Base-by-base conservation (phyloP, 176 grass and related monocot genomes). In the Thalia dealbata region DNA sequence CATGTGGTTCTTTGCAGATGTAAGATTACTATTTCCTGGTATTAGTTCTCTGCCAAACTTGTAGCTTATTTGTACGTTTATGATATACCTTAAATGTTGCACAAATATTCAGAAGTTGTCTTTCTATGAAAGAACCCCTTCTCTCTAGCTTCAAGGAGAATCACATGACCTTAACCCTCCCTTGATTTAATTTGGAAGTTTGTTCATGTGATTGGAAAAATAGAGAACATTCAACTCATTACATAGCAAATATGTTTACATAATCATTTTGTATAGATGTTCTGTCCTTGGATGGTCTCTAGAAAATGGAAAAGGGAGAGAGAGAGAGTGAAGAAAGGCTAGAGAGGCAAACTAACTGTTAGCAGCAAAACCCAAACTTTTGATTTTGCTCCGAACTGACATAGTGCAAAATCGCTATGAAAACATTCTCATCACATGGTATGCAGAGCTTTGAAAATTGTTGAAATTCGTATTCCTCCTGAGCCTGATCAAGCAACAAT, bases 401-500 rank as follows among this genome's bases (percentile, higher is more conserved):
- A 29, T 50, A 24, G 23, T 65, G 60, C 61, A 65, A 54, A 75
- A 76, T 42, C 14, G 23, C 60, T 7, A 21, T 38, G 73, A 76
- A 76, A 61, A 64, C 41, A 48, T 76, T 64, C 73, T 76, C 60
- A 50, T 63, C n/a, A 19, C 59, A 76, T 9, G 73, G 60, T 62
- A 64, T 76, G 58, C 60, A 76, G 59, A 76, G 73, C 45, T 30
- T 76, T 16, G 73, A 64, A 27, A 28, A 6, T 7, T 38, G 41
- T 28, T 51, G 45, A 42, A 76, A 76, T 16, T 28, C 42, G 29
- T 64, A 76, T 59, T 76, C 60, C n/a, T 76, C 60, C 14, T 61
- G 58, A 64, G 59, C 73, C 64, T 64, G 73, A 64, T 76, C 41
- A n/a, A 76, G 73, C 58, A 76, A 64, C 62, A 45, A 23, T 23